A percentile compares a stretch with the other conserved stretches of the same genome.
phyloP scores from a whole-genome alignment of 805 yeast genomes.

The Lachancea cidri region DNA sequence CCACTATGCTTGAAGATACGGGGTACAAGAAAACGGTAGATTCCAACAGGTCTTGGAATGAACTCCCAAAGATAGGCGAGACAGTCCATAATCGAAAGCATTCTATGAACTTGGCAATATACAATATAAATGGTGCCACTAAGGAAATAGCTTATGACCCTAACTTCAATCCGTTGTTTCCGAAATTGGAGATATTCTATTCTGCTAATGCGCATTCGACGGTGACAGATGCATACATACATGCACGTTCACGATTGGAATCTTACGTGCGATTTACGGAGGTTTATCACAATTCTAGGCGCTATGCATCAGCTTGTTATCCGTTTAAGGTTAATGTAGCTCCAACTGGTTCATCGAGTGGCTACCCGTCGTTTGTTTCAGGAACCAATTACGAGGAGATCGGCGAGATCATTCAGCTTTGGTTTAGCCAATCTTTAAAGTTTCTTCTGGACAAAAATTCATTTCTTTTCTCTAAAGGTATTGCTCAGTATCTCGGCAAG shows the following conservation, averaged over 20 bases:
- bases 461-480: conserved; percentile 24
- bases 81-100: conserved; percentile 16
- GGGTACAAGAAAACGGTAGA: neutral
- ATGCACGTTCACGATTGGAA: conserved; percentile 19
- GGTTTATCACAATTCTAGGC: conserved; percentile 18
- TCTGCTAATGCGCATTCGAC: conserved; percentile 23
- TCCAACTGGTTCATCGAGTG: neutral
- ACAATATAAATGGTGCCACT: conserved; percentile 22
- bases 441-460: conserved; percentile 24
- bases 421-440: conserved; percentile 24
- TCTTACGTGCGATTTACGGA: conserved; percentile 19
- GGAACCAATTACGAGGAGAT: conserved; percentile 17
- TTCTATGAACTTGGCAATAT: conserved; percentile 19
- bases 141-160: conserved; percentile 25
- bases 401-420: conserved; percentile 21
- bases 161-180: conserved; percentile 20
- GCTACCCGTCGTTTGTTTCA: conserved; percentile 9
- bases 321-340: conserved; percentile 11
- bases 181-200: conserved; percentile 22
- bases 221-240: conserved; percentile 16
- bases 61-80: conserved; percentile 19
- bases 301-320: conserved; percentile 18
- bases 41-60: conserved; percentile 17
- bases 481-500: conserved; percentile 18
- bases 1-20: neutral